Evolutionary conservation across 176 grass and related monocot species (phyloP), one percentile per base, ranked within the genome.

Genomic region (Areca catechu): DNA sequence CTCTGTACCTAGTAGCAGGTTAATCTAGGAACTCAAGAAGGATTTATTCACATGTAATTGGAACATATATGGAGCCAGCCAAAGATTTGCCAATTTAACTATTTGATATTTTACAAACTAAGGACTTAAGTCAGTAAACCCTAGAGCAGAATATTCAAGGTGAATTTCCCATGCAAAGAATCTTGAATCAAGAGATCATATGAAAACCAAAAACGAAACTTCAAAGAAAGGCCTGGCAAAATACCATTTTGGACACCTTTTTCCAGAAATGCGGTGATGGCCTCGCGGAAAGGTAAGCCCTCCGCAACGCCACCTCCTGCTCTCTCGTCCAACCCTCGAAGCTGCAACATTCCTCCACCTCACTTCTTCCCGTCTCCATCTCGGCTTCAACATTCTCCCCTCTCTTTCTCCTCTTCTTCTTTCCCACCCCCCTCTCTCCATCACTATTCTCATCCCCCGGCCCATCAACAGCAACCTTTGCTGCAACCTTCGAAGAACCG

Each of bases 181-280:
- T 43, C 34, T 43, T 43, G 34, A 12, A 43, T 43, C 34, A 43
- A 43, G 34, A 43, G 34, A 43, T 14, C 1, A 43, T 14, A 43
- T 43, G 34, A 43, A 43, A 43, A 12, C 34, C 34, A 43, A 43
- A 43, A 43, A 43, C 14, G 10, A 43, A 43, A 43, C 34, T 43
- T 7, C 34, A 0, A 43, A 14, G 0, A 43, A 43, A 43, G 34
- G 34, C 10, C 34, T 43, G n/a, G 19, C n/a, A 20, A 22, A 52
- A 55, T 96, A 90, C 91, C 91, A 96, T 85, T 81, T 82, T 96
- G 59, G 86, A 86, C 20, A 96, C 80, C 69, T 71, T 90, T 80
- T 90, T 96, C 86, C 91, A 96, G 69, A 96, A 96, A 90, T 87
- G 83, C 21, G 86, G 91, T 5, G 91, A 90, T 56, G 91, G 91